Base-by-base conservation (phyloP, 768 basidiomycete species). In the Russula virescens region DNA sequence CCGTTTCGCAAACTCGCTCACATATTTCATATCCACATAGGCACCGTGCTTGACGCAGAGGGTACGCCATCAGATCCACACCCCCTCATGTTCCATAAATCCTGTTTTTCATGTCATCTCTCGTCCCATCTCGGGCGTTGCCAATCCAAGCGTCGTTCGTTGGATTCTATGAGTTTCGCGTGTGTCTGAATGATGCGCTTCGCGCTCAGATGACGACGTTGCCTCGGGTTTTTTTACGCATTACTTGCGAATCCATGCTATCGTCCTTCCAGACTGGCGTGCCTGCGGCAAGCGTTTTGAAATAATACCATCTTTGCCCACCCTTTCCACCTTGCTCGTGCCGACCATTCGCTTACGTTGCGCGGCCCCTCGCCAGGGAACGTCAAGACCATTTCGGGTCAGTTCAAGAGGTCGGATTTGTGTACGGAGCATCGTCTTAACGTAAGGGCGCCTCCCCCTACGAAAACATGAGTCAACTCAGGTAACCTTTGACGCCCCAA, bases 331-430 rank as follows among this genome's bases (percentile, higher is more conserved):
- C 38, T 63, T 59, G 47, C 45, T 58, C 57, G 56, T 61, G 65
- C 58, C 53, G 43, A 14, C 31, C 25, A 47, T 55, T 31, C 35
- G 47, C 55, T 73, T 72, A 70, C 70, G 69, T 31, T 70, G 46
- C 45, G 47, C 55, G 55, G 5, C 28, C 38, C 34, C 46, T 68
- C 70, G 68, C 56, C 66, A 92, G 91, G 92, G 51, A 85, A 84
- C 70, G 91, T 95, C 61, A 89, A 89, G 75, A 91, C 86, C 40
- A 91, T 91, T 47, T 91, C 89, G 14, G 91, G 91, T 7, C 87
- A 89, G 69, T 94, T 96, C 76, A 94, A 89, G 71, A 92, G 89
- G 75, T 85, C 91, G 40, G 91, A 95, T 70, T 80, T 98, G 55
- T 92, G 92, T 74, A 75, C 81, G 42, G 90, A 94, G 71, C 92